These are phyloP conservation scores for Nitzschia sp. DNA, from an alignment of 108 stramenopile species.

Conservation along the genomic window DNA sequence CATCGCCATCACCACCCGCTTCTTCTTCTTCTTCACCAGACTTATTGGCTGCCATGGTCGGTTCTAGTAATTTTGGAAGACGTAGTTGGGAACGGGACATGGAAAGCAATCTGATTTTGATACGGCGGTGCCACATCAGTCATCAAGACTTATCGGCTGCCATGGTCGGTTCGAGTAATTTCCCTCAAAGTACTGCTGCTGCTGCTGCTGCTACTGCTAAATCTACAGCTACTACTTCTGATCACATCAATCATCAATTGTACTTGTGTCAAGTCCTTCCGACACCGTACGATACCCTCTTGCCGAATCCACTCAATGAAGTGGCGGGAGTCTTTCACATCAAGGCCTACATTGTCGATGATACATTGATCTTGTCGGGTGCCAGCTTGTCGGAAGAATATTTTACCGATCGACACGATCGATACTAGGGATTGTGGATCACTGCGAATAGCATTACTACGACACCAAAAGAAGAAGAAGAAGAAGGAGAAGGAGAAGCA, in stretches of 20 bases:
- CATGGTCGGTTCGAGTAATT: constrained; percentile 9
- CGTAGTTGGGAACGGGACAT: too few species aligned
- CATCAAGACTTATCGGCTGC: constrained; percentile 29
- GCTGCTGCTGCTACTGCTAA: too few species aligned
- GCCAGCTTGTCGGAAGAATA: constrained; percentile 87
- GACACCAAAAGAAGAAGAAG: too few species aligned
- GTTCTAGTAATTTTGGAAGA: too few species aligned
- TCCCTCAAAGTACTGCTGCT: too few species aligned
- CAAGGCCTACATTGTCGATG: constrained; percentile 83
- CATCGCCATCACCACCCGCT: too few species aligned
- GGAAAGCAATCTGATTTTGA: too few species aligned
- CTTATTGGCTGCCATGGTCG: too few species aligned
- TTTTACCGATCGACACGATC: constrained; percentile 79
- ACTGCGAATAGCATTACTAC: not conserved
- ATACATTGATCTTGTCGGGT: constrained; percentile 73
- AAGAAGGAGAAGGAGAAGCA: too few species aligned
- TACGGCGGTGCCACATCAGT: constrained; percentile 30
- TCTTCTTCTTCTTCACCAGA: too few species aligned
- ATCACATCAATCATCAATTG: constrained; percentile 27
- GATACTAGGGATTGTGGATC: constrained; percentile 85
- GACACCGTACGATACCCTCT: constrained; percentile 31
- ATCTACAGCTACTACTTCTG: too few species aligned
- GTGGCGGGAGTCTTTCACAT: constrained; percentile 87
- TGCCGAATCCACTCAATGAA: constrained; percentile 82
- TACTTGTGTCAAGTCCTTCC: constrained; percentile 68